Conservation (phyloP, 1,139 yeast genomes). For the Martiniozyma asiatica region DNA sequence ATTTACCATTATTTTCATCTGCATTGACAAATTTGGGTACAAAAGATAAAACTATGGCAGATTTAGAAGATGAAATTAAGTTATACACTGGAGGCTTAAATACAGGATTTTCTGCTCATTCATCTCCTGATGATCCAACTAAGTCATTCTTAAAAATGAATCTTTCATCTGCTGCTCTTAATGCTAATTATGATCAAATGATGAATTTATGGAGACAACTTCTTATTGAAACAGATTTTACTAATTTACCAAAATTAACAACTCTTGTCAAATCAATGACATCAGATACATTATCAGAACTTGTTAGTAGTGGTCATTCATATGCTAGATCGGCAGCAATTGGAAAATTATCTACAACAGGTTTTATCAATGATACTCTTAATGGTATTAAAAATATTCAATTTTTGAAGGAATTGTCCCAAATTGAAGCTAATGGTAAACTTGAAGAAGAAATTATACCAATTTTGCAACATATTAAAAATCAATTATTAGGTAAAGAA, state of each 20-base stretch:
- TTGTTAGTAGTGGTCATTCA: constrained; percentile 83
- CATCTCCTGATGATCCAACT: constrained; percentile 40
- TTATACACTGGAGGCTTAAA: constrained; percentile 76
- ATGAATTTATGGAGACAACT: constrained; percentile 60
- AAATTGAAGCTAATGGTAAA: constrained; percentile 43
- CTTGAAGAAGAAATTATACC: constrained; percentile 49
- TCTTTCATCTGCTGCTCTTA: constrained; percentile 61
- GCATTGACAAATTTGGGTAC: constrained; percentile 87
- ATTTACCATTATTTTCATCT: constrained; percentile 64
- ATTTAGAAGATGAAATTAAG: constrained; percentile 75
- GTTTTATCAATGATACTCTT: constrained; percentile 49
- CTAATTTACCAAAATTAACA: constrained; percentile 57
- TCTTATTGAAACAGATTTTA: constrained; percentile 57
- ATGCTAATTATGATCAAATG: constrained; percentile 47
- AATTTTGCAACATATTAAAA: constrained; percentile 44
- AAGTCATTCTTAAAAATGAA: constrained; percentile 38
- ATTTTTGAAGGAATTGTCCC: constrained; percentile 51
- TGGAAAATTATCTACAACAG: constrained; percentile 50
- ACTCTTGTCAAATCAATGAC: constrained; percentile 64
- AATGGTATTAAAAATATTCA: constrained; percentile 69
- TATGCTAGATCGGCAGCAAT: constrained; percentile 64
- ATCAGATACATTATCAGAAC: constrained; percentile 64
- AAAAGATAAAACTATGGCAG: constrained; percentile 51
- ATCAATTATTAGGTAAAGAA: constrained; percentile 27
- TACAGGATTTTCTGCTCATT: constrained; percentile 42